Base-by-base conservation (phyloP, 2,329 filamentous ascomycete species). In the Aspergillus piperis region DNA sequence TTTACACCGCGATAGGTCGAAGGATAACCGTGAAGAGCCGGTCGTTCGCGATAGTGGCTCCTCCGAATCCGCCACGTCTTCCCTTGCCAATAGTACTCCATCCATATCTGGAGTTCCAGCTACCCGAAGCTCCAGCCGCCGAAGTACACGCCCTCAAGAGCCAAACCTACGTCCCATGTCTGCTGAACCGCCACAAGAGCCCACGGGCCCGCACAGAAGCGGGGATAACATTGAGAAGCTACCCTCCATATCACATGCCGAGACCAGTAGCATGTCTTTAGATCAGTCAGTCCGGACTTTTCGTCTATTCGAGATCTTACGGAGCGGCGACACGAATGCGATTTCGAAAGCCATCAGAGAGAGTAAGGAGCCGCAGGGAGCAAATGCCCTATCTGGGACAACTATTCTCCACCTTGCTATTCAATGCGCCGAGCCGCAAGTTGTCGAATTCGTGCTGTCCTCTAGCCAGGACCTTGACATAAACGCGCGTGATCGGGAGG, bases 201-300 rank as follows among this genome's bases (percentile, higher is more conserved):
- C 69, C 57, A 57, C 64, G 32, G 48, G 69, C 60, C 61, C 70
- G 57, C 64, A 68, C 56, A 64, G 65, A 39, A 72, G 61, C 60
- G 60, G 57, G 39, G 70, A 70, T 38, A 64, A 59, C 54, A 69
- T 62, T 58, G 76, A 70, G 61, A 77, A 69, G 70, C 70, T 68
- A 59, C 73, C 68, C 62, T 74, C 71, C 68, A 56, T 69, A 64
- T 61, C 70, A 62, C 70, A 64, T 68, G 71, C 61, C 67, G 73
- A 69, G 61, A 71, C 57, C 67, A 69, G 64, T 30, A 72, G 70
- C 63, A 75, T 80, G 63, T 88, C 86, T 23, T 90, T 99, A 60
- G 93, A 99, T 73, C 92, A 96, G 76, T 97, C 94, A 0, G 92
- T 99, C 56, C 88, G 90, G 72, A 93, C 96, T 66, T 99, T 99